These are phyloP conservation scores for Colletotrichum trifolii DNA, from an alignment of 2,329 filamentous ascomycete genomes.

Conservation along the genomic window DNA sequence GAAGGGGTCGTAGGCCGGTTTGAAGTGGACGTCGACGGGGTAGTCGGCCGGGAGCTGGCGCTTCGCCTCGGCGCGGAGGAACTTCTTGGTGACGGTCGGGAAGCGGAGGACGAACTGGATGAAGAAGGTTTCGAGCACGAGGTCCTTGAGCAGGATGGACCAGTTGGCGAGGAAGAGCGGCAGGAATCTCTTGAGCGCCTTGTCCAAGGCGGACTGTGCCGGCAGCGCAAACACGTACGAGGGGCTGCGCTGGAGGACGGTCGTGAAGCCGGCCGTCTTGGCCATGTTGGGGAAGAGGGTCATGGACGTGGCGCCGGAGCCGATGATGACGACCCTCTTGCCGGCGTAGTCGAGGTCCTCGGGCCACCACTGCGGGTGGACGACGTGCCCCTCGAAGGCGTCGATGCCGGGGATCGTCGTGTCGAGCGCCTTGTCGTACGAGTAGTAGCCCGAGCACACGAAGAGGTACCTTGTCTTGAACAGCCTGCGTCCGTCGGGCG, in stretches of 20 bases:
- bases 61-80: constrained; percentile 59
- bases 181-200: constrained; percentile 54
- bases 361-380: constrained; percentile 84
- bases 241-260: constrained; percentile 85
- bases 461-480: constrained; percentile 66
- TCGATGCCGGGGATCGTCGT: constrained; percentile 74
- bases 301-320: constrained; percentile 82
- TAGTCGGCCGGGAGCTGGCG: constrained; percentile 64
- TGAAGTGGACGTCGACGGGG: constrained; percentile 71
- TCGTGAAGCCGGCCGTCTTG: constrained; percentile 72
- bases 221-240: constrained; percentile 72
- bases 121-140: constrained; percentile 59
- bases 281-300: constrained; percentile 79
- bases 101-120: constrained; percentile 63
- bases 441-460: constrained; percentile 75
- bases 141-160: constrained; percentile 60
- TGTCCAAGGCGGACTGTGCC: constrained; percentile 50
- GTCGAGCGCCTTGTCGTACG: constrained; percentile 72
- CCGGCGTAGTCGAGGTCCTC: constrained; percentile 71
- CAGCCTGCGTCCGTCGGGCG: constrained; percentile 37
- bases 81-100: constrained; percentile 58
- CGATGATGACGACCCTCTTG: constrained; percentile 79
- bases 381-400: constrained; percentile 70
- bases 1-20: constrained; percentile 73
- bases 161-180: constrained; percentile 58